A percentile compares a stretch with the other conserved stretches of the same genome.
phyloP scores from a whole-genome alignment of 768 basidiomycete species.

The Sistotremastrum niveocremeum region DNA sequence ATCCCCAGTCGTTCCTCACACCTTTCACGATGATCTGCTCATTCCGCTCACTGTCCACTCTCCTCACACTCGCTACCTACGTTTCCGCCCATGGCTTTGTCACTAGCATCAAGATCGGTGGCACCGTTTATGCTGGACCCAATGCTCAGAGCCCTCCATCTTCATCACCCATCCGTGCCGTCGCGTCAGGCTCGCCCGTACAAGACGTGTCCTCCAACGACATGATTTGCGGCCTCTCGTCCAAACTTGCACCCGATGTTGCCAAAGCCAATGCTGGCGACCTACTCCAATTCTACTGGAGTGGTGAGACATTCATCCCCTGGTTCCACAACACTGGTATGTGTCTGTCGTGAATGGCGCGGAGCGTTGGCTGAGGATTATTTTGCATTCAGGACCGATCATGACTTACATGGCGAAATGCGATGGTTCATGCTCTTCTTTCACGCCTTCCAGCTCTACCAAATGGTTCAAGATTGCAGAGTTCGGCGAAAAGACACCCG shows the following conservation, averaged over 20 bases:
- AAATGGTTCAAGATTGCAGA: slow-evolving; percentile 60
- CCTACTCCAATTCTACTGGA: slow-evolving; percentile 41
- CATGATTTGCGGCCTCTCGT: slow-evolving; percentile 47
- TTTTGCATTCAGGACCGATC: slow-evolving; percentile 29
- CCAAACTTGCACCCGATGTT: slow-evolving; percentile 34
- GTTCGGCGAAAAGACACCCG: slow-evolving; percentile 12
- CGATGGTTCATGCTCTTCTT: slow-evolving; percentile 41
- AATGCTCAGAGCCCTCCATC: slow-evolving; percentile 16
- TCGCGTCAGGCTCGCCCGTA: slow-evolving; percentile 30
- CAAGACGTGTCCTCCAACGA: slow-evolving; percentile 44
- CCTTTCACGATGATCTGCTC: no score
- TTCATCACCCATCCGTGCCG: slow-evolving; percentile 27
- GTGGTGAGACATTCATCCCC: slow-evolving; percentile 22
- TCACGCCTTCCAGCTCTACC: slow-evolving; percentile 35
- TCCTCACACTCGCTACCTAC: slow-evolving; percentile 11
- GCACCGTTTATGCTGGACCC: slow-evolving; percentile 29
- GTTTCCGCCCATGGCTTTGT: slow-evolving; percentile 33
- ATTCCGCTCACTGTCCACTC: background rate
- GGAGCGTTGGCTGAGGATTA: no score
- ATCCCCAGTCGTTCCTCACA: no score
- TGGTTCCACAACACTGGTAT: slow-evolving; percentile 41
- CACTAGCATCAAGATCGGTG: slow-evolving; percentile 28
- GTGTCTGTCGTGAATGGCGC: no score
- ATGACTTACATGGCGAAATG: slow-evolving; percentile 66
- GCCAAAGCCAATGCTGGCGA: slow-evolving; percentile 50